phyloP scores from a whole-genome alignment of 2,329 filamentous ascomycete genomes.

The Epichloe amarillans region DNA sequence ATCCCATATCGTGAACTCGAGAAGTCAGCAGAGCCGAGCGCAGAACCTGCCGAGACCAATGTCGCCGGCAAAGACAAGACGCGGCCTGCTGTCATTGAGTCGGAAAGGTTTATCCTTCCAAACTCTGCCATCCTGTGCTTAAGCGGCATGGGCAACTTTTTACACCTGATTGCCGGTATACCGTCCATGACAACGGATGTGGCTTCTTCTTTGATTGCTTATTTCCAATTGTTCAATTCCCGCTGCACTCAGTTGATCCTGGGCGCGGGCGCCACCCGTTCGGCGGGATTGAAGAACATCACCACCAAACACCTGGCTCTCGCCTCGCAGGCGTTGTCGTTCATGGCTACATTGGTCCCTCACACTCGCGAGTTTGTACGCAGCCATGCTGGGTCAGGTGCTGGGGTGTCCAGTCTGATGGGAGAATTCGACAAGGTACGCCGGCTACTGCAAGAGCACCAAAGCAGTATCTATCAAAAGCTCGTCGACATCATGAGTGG shows the following conservation, averaged over 20 bases:
- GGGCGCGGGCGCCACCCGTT: constrained; percentile 79
- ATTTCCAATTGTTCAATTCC: constrained; percentile 88
- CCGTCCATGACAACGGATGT: constrained; percentile 83
- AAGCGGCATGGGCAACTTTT: constrained; percentile 66
- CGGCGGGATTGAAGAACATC: constrained; percentile 88
- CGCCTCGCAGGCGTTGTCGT: constrained; percentile 77
- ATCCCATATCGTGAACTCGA: constrained; percentile 29
- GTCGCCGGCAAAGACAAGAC: constrained; percentile 47
- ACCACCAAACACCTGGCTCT: constrained; percentile 90
- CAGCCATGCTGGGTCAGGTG: constrained; percentile 48
- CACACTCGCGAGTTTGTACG: constrained; percentile 86
- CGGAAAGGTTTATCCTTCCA: constrained; percentile 75
- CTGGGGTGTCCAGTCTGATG: constrained; percentile 46
- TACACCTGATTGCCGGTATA: constrained; percentile 71
- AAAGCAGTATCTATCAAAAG: constrained; percentile 83
- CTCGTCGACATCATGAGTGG: constrained; percentile 84
- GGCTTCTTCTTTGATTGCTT: constrained; percentile 65
- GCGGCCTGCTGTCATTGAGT: constrained; percentile 65
- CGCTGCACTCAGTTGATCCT: constrained; percentile 93
- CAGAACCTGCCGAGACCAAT: constrained; percentile 29
- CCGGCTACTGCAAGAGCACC: constrained; percentile 74
- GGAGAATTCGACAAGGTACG: constrained; percentile 82
- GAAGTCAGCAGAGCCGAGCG: constrained; percentile 17
- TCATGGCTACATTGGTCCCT: constrained; percentile 75
- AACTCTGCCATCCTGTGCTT: constrained; percentile 72